These are phyloP conservation scores for Coelastrella sp. DNA, from an alignment of 139 green algal species.

Conservation along the genomic window DNA sequence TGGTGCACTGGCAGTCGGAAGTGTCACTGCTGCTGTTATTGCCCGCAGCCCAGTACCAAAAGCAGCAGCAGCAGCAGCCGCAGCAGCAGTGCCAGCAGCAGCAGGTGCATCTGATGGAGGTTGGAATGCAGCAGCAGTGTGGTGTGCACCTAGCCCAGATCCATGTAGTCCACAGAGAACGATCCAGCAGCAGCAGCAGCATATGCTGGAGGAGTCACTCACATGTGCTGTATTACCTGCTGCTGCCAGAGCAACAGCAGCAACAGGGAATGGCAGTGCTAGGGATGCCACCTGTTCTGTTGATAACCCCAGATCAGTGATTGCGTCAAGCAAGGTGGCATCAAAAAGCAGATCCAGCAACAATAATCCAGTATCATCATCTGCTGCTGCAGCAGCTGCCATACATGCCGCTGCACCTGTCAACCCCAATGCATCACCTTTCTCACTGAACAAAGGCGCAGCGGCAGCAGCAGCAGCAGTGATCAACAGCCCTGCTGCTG, in stretches of 20 bases:
- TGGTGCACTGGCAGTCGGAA: not conserved
- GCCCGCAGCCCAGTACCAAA: not conserved
- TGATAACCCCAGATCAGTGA: not conserved
- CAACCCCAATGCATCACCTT: too few species aligned
- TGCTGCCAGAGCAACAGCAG: not conserved
- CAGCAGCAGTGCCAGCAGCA: not conserved
- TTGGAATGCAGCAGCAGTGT: not conserved
- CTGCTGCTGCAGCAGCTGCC: too few species aligned
- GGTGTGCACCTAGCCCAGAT: constrained; percentile 1
- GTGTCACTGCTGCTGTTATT: not conserved
- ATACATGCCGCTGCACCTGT: too few species aligned
- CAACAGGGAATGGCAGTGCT: not conserved
- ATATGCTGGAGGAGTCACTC: not conserved
- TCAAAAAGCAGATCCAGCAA: not conserved
- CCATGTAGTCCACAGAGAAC: not conserved
- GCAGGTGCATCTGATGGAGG: not conserved
- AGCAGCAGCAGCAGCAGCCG: constrained; percentile 13
- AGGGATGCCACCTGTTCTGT: too few species aligned
- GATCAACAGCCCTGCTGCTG: not conserved
- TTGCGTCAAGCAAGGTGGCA: not conserved
- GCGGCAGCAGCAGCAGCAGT: too few species aligned
- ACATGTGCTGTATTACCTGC: not conserved
- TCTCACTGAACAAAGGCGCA: too few species aligned
- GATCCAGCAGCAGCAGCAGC: not conserved
- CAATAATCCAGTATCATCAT: too few species aligned